Evolutionary conservation across 331 rosid genomes (phyloP).

Genomic region (Quercus phellos): DNA sequence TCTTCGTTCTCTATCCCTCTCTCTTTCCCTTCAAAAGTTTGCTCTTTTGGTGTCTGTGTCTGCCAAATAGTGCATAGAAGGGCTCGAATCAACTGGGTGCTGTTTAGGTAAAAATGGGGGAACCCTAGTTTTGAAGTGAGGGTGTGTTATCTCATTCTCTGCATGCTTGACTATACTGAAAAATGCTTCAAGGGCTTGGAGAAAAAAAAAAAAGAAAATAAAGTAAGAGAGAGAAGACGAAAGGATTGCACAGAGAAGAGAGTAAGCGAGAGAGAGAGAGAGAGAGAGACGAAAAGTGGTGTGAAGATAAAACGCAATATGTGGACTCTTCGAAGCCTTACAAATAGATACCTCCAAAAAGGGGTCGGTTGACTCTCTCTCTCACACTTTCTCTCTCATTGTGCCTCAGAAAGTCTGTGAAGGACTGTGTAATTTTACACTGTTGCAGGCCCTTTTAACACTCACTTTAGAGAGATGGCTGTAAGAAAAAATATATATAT

Average conservation of each 20-base stretch:
- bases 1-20: slow-evolving; percentile 60
- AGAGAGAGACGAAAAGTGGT: neutral
- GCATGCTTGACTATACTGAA: slow-evolving; percentile 61
- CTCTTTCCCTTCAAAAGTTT: neutral
- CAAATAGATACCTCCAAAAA: slow-evolving; percentile 65
- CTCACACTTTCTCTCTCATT: neutral
- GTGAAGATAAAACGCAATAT: slow-evolving; percentile 43
- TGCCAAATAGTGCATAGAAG: neutral
- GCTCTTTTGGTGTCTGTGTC: neutral
- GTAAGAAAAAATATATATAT: neutral
- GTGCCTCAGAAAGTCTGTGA: slow-evolving; percentile 36
- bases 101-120: slow-evolving; percentile 10
- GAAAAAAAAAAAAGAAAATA: neutral
- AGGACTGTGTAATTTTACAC: slow-evolving; percentile 1
- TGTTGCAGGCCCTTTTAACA: slow-evolving; percentile 12
- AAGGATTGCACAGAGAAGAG: slow-evolving; percentile 32
- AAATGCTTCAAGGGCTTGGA: slow-evolving; percentile 9
- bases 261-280: neutral
- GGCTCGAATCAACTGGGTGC: slow-evolving; percentile 18
- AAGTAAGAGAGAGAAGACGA: slow-evolving; percentile 13
- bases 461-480: slow-evolving; percentile 20
- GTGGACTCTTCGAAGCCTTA: slow-evolving; percentile 86
- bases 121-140: slow-evolving; percentile 51
- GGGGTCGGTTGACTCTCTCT: slow-evolving; percentile 67
- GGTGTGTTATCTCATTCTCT: slow-evolving; percentile 24